Evolutionary conservation across 129 eudicot genomes (phyloP), one percentile per base, ranked within the genome.

Genomic region (Escallonia rubra): DNA sequence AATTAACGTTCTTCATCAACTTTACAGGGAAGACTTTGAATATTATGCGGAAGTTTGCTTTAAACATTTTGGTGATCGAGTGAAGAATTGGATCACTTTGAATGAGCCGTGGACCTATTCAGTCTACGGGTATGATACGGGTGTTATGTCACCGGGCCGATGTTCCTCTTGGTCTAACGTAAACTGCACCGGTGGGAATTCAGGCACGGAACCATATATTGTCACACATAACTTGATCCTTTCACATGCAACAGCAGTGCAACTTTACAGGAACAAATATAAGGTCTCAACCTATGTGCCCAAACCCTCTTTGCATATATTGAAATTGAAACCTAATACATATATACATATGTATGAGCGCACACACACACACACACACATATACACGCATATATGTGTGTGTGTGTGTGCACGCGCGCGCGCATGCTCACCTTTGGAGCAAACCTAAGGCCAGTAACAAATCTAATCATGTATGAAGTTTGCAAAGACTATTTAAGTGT

Each of bases 11-110:
- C 1, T 13, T 6, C n/a, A 43, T 64, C 34, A 23, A 12, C 52
- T 7, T 44, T 23, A 13, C 47, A 80, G 80, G 61, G 66, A 71
- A 1, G 80, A 71, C 43, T 70, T 74, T 42, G 41, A 49, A n/a
- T 53, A 45, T 38, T 80, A 65, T 15, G 80, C 64, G 23, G 84
- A 75, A 41, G 51, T 75, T 42, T 80, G 80, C 16, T 75, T 75
- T 38, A 60, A 73, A 72, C 70, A 71, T 52, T 83, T 79, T 54
- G 88, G 88, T 7, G 84, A 83, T 15, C 71, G 84, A 8, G 84
- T 82, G 44, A 78, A 67, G 72, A 43, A 72, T 52, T 76, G 88
- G 88, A 67, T 69, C 70, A 79, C 85, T 3, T 3, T 79, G 4
- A 79, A 83, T 15, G 88, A 83, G 44, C 85, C 80, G 16, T 62